These are phyloP conservation scores for Hydrangea macrophylla DNA, from an alignment of 148 eudicot species.

Conservation along the genomic window DNA sequence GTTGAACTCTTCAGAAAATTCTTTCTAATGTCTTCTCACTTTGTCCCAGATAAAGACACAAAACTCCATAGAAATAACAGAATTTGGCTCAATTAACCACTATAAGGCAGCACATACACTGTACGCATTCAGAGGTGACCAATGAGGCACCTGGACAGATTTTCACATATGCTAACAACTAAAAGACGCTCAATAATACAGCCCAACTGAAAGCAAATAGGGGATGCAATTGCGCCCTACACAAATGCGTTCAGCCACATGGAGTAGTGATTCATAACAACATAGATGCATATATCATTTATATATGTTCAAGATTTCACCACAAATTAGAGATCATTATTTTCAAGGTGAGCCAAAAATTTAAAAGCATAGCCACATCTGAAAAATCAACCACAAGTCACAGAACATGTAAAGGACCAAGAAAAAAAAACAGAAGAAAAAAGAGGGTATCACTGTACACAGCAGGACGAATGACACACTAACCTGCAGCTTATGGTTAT, in stretches of 20 bases:
- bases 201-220: not conserved
- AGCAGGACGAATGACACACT: conserved; percentile 9
- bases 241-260: not conserved
- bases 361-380: not conserved
- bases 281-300: not conserved
- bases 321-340: not conserved
- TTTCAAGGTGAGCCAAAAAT: not conserved
- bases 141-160: not conserved
- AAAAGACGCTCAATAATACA: not conserved
- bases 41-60: not conserved
- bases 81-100: not conserved
- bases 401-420: no score
- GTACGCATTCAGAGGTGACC: not conserved
- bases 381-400: not conserved
- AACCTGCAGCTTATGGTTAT: conserved; percentile 98
- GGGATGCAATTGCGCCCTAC: not conserved
- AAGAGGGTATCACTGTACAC: not conserved
- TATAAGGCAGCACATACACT: not conserved
- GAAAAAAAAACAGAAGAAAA: not conserved
- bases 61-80: not conserved
- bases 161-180: not conserved
- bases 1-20: not conserved
- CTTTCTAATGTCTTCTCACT: not conserved
- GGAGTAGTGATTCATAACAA: not conserved
- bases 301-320: no score